Evolutionary conservation across 2,329 filamentous ascomycete genomes (phyloP), one percentile per base, ranked within the genome.

Genomic region (Hypoxylon sp.): DNA sequence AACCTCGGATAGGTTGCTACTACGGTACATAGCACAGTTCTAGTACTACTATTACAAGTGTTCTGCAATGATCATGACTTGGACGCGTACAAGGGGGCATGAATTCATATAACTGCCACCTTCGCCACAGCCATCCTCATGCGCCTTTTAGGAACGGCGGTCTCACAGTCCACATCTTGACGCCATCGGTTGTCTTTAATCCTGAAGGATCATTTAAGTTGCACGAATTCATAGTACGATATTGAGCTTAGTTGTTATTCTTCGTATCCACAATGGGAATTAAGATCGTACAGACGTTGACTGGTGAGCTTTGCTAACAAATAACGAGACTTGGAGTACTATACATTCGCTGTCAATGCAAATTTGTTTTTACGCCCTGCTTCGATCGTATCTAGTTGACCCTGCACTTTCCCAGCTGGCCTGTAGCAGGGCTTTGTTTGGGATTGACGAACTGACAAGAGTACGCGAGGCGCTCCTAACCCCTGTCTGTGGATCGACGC

Each of bases 371-470:
- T 60, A 59, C n/a, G 33, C 50, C 46, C 14, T 37, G 58, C 10
- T 54, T 54, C 51, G 44, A 69, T 54, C 44, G 19, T 17, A 26
- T 54, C 52, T 63, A 65, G 66, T 50, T 14, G 47, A 71, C 65
- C 72, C 66, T 73, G 66, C 55, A 69, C 66, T 73, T 73, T 71
- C 62, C 70, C 52, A 67, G 60, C 50, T 65, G 57, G 59, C 70
- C 67, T 74, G 69, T 74, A 48, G 57, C 62, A 71, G 69, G 61
- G 57, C 67, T 55, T 58, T 19, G 60, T 64, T 52, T 50, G 71
- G 69, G 65, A 66, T 70, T 48, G 51, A 61, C 60, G 42, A 59
- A 53, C 59, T 35, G 65, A 57, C 39, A 48, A 57, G 59, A 59
- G 67, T 65, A 39, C 52, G 54, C 52, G 42, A 59, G 66, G 66